Base-by-base conservation (phyloP, 2,329 filamentous ascomycete species). In the Diplodia sapinea region DNA sequence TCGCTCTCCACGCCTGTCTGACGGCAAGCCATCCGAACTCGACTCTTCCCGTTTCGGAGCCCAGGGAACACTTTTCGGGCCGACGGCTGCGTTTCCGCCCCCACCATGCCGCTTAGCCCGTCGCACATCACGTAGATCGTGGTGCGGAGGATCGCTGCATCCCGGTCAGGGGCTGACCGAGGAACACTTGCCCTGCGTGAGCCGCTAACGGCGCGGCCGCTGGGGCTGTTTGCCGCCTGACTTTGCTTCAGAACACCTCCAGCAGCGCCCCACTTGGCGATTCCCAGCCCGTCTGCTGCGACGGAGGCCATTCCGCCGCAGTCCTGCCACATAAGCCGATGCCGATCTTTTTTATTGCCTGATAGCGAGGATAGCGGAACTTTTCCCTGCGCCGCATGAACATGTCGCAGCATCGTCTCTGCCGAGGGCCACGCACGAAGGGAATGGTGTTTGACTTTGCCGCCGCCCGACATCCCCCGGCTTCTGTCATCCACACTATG, bases 101-200 rank as follows among this genome's bases (percentile, higher is more conserved):
- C 33, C 20, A n/a, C 33, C 31, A 40, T 23, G 54, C 36, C 17
- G 17, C 54, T 55, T 57, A 36, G 54, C 54, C n/a, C 20, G 33
- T 57, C 54, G 54, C 54, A 40, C 36, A 57, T 57, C 54, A 26
- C 33, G 54, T 40, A 38, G 54, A 57, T 57, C 54, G 33, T 36
- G 12, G 31, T 57, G 54, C 54, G 54, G 54, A 57, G 54, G 54
- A 57, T 57, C 54, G 54, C 54, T 57, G 36, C 29, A 40, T 33
- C 52, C 52, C 33, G 20, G 54, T 55, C 51, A 55, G 51, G 51
- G 51, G 51, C 51, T 20, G 43, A 11, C 43, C 26, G n/a, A 20
- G n/a, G 17, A n/a, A 20, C 6, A 11, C 7, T 47, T 11, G 17
- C 43, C n/a, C 43, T 47, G 43, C 8, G 43, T 9, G 8, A 47